Evolutionary conservation across 2,329 filamentous ascomycete genomes (phyloP).

Genomic region (Neofusicoccum kwambonambiense): DNA sequence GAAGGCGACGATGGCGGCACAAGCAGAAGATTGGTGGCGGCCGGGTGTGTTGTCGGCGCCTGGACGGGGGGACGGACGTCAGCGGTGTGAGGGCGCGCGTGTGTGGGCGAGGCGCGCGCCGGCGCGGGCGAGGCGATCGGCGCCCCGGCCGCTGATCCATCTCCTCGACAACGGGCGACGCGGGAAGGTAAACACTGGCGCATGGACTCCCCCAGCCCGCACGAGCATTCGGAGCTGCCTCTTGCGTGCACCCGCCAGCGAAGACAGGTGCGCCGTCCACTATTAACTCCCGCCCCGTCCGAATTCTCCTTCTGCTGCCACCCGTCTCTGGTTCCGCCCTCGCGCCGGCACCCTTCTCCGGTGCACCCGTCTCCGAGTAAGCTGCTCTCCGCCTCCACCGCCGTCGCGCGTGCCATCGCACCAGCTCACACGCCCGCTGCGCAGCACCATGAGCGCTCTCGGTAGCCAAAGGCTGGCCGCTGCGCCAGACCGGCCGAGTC

Average conservation of each 20-base stretch:
- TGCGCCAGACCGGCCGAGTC: constrained; percentile 22
- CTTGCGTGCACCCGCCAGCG: constrained; percentile 6
- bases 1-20: not conserved
- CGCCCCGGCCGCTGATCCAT: constrained; percentile 4
- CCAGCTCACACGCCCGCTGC: not conserved
- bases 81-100: constrained; percentile 10
- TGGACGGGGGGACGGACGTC: not conserved
- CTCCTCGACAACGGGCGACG: not conserved
- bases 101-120: not conserved
- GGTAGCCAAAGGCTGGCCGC: constrained; percentile 8
- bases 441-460: constrained; percentile 12
- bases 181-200: constrained; percentile 6
- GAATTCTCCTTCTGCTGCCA: constrained; percentile 3
- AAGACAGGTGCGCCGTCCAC: not conserved
- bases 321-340: not conserved
- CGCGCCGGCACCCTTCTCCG: constrained; percentile 7
- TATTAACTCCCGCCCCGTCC: not conserved
- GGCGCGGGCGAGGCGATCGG: too few species aligned
- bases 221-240: constrained; percentile 10
- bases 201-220: constrained; percentile 11
- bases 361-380: not conserved
- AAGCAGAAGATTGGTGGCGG: not conserved
- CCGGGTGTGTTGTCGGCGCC: not conserved
- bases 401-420: not conserved
- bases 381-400: not conserved